These are phyloP conservation scores for Verticillium alfalfae DNA, from an alignment of 2,329 filamentous ascomycete species.

Conservation along the genomic window DNA sequence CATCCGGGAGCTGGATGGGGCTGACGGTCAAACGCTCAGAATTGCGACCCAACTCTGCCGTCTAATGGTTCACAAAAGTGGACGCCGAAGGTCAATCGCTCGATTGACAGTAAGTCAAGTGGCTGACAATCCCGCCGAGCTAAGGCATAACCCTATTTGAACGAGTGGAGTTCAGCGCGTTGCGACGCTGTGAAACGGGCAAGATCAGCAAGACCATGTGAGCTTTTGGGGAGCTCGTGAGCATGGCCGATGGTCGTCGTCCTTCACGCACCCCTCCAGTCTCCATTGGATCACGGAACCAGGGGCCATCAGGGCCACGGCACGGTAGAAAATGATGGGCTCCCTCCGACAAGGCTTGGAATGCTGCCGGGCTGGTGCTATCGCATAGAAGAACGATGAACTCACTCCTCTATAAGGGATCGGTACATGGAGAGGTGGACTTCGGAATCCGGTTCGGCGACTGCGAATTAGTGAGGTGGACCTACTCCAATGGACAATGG, in stretches of 20 bases:
- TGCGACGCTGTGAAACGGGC: background rate
- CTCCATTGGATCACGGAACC: no score
- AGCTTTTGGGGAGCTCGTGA: background rate
- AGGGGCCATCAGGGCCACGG: no score
- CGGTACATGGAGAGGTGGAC: background rate
- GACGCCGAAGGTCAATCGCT: background rate
- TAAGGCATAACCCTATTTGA: conserved; percentile 1
- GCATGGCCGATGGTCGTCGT: background rate
- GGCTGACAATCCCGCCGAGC: background rate
- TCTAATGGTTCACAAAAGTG: background rate
- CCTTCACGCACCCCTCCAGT: no score
- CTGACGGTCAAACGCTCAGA: background rate
- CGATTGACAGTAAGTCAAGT: background rate
- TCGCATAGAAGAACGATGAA: no score
- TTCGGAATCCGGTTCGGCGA: background rate
- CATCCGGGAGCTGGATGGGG: background rate
- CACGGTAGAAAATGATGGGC: no score
- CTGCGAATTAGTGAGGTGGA: background rate
- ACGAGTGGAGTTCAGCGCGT: background rate
- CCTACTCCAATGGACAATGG: background rate
- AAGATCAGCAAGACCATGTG: background rate
- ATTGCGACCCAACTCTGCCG: background rate
- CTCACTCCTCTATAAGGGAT: background rate
- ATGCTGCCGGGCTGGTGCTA: no score
- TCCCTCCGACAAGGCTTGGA: no score